Base-by-base conservation (phyloP, 495 filamentous ascomycete genomes). In the Diplogelasinospora grovesii region DNA sequence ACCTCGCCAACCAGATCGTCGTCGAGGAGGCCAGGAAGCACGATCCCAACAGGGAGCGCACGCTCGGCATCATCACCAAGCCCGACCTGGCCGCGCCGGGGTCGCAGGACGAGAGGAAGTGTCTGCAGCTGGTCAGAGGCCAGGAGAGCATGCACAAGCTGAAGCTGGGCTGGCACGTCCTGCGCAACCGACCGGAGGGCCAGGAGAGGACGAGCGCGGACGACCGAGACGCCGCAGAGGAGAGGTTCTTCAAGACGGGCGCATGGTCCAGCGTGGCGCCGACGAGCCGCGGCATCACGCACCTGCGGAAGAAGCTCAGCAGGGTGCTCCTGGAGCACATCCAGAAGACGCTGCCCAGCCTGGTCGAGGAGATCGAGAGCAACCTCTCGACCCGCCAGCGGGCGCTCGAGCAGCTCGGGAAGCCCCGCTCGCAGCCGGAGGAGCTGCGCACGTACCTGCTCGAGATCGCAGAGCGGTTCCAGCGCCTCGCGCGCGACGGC, bases 121-220 rank as follows among this genome's bases (percentile, higher is more conserved):
- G 36, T 15, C 16, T 54, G 1, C 27, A 35, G 3, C 39, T 57
- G 8, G 41, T 29, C 5, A 36, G 39, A n/a, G 42, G 44, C 21
- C 19, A 49, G 18, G 54, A 53, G 29, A n/a, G 33, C 21, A 23
- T 28, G 3, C 41, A 52, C 37, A 36, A 28, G 29, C 39, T 57
- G 5, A 33, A 19, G 4, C 49, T 45, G 2, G 54, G 81, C 4
- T 87, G 79, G 81, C 81, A 86, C 55, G 73, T 79, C 3, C 59
- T 89, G 15, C 73, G 73, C 16, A 86, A 85, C 43, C 66, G 76
- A 1, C 52, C 53, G 5, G 74, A 71, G 40, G n/a, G n/a, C n/a
- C 57, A 69, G 10, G 68, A 74, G 27, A 22, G 39, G 1, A 34
- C 44, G 0, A 22, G 49, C 3, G 22, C 47, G 4, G 50, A 53